phyloP scores from a whole-genome alignment of 176 grass and related monocot species.

The Pontederia paniculata region DNA sequence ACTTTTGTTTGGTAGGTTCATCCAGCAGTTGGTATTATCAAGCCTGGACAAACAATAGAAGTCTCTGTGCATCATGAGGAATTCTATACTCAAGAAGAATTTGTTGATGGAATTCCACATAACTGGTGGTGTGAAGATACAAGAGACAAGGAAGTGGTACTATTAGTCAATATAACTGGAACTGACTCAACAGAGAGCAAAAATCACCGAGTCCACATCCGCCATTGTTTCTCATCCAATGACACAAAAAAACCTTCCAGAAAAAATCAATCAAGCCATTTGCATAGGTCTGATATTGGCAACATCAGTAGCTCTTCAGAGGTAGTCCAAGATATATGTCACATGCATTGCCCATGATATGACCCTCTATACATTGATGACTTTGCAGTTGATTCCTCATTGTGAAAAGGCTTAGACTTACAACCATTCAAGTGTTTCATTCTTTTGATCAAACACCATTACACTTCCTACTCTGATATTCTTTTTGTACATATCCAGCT shows the following conservation, averaged over 20 bases:
- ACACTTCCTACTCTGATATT: too few species aligned
- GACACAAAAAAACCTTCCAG: constrained; percentile 38
- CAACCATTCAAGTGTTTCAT: too few species aligned
- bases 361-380: too few species aligned
- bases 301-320: constrained; percentile 32
- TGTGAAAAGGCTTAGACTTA: too few species aligned
- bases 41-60: constrained; percentile 56
- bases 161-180: constrained; percentile 51
- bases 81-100: constrained; percentile 82
- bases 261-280: constrained; percentile 37
- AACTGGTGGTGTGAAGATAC: constrained; percentile 95
- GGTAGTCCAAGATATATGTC: too few species aligned
- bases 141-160: constrained; percentile 59
- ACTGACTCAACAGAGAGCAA: constrained; percentile 49
- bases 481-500: too few species aligned
- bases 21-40: constrained; percentile 59
- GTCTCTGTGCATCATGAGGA: constrained; percentile 75
- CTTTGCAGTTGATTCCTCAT: too few species aligned
- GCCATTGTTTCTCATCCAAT: constrained; percentile 39
- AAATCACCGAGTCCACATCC: constrained; percentile 50
- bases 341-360: too few species aligned
- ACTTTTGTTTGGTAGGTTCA: constrained; percentile 37
- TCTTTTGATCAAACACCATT: too few species aligned
- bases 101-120: constrained; percentile 75
- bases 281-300: constrained; percentile 44